These are phyloP conservation scores for Fusarium miscanthi DNA, from an alignment of 2,329 filamentous ascomycete genomes.

Conservation along the genomic window DNA sequence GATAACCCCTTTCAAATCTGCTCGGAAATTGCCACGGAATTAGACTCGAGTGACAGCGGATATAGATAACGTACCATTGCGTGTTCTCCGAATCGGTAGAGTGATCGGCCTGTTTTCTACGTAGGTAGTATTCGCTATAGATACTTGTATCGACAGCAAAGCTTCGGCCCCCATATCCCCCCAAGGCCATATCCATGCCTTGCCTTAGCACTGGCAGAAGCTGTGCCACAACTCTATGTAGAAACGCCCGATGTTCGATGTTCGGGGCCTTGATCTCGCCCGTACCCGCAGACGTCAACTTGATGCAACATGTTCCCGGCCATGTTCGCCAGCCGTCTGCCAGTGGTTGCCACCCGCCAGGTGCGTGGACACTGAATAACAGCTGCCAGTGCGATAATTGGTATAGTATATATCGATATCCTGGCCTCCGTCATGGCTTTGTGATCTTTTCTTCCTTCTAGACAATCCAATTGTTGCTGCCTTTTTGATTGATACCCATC, in stretches of 20 bases:
- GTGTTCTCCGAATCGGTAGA: background rate
- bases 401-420: background rate
- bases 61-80: background rate
- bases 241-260: background rate
- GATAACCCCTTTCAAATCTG: background rate
- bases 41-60: background rate
- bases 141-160: background rate
- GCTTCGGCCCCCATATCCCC: constrained; percentile 11
- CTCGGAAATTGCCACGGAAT: background rate
- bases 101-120: constrained; percentile 4
- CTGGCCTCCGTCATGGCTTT: background rate
- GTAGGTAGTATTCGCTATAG: background rate
- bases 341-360: constrained; percentile 22
- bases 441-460: background rate
- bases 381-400: background rate
- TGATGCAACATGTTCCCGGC: constrained; percentile 17
- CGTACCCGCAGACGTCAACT: background rate
- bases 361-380: constrained; percentile 16
- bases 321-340: background rate
- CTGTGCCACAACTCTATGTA: constrained; percentile 23
- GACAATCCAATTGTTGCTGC: background rate
- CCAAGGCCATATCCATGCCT: background rate
- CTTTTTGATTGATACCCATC: background rate
- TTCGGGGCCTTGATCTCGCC: background rate
- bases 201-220: background rate